Conservation (phyloP, 257 asterid genomes). For the Solanum pimpinellifolium region DNA sequence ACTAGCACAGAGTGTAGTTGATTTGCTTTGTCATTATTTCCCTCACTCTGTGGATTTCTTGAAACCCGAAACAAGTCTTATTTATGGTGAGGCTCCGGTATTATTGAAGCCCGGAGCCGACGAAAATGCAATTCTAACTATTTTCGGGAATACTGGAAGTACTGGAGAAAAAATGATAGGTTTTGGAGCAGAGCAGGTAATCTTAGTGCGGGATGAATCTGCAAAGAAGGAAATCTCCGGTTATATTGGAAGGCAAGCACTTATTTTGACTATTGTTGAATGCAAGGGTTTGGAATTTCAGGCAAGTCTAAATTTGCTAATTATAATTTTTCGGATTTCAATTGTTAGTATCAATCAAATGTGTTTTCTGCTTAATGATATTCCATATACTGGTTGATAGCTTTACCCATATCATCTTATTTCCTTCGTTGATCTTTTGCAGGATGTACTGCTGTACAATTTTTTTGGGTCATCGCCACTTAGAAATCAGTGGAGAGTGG, state of each 20-base stretch:
- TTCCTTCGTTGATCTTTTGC: background rate
- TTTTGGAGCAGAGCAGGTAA: constrained; percentile 66
- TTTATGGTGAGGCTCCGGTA: constrained; percentile 57
- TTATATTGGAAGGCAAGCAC: constrained; percentile 42
- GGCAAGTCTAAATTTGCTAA: constrained; percentile 9
- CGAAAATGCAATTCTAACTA: constrained; percentile 36
- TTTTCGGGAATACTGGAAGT: constrained; percentile 34
- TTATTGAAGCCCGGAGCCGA: constrained; percentile 40
- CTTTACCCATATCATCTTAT: background rate
- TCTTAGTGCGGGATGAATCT: constrained; percentile 45
- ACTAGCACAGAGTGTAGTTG: constrained; percentile 55
- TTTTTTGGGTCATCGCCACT: constrained; percentile 60
- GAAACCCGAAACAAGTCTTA: constrained; percentile 48
- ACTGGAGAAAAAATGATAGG: constrained; percentile 31
- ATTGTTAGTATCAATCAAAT: background rate
- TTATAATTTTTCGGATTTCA: background rate
- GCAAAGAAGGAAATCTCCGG: constrained; percentile 24
- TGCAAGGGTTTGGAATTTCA: constrained; percentile 75
- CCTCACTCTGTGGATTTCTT: constrained; percentile 40
- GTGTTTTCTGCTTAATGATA: background rate
- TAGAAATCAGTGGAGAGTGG: constrained; percentile 55
- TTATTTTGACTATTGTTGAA: constrained; percentile 45
- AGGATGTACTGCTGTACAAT: constrained; percentile 62
- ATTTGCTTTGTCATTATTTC: constrained; percentile 40
- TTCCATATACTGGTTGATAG: background rate